phyloP scores from a whole-genome alignment of 257 asterid species.

The Ajuga chamaepitys region DNA sequence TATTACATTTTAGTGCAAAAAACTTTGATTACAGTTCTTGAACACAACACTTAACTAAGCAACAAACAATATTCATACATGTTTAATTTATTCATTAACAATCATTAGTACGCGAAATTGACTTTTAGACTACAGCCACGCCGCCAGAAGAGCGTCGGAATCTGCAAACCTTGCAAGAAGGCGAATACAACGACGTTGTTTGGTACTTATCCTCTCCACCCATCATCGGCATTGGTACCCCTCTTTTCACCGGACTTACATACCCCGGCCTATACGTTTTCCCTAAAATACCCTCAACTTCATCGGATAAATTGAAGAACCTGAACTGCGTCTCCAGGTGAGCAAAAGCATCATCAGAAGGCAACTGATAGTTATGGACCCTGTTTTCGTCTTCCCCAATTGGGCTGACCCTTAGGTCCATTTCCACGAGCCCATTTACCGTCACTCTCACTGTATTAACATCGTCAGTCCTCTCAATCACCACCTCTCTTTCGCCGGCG shows the following conservation, averaged over 20 bases:
- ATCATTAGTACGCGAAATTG: too few species aligned
- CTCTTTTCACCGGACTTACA: conserved; percentile 51
- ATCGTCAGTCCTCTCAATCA: conserved; percentile 57
- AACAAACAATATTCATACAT: neutral
- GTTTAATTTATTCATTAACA: neutral
- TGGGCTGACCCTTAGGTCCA: conserved; percentile 43
- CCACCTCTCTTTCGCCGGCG: conserved; percentile 27
- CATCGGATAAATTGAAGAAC: conserved; percentile 40
- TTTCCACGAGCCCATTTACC: conserved; percentile 27
- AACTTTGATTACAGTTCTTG: neutral
- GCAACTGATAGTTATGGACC: conserved; percentile 51
- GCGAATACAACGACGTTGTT: conserved; percentile 47
- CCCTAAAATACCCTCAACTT: conserved; percentile 53
- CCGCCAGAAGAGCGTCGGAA: conserved; percentile 34
- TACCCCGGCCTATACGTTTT: conserved; percentile 58
- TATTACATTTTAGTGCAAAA: too few species aligned
- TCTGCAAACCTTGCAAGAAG: conserved; percentile 44
- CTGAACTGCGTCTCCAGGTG: conserved; percentile 58
- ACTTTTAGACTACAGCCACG: conserved; percentile 20
- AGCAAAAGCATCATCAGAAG: conserved; percentile 48
- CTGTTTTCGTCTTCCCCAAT: conserved; percentile 50
- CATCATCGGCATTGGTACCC: conserved; percentile 63
- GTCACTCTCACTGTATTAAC: conserved; percentile 44
- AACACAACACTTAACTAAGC: neutral
- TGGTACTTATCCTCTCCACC: conserved; percentile 67